phyloP scores from a whole-genome alignment of 2,329 filamentous ascomycete genomes.

The Decorospora gaudefroyi region DNA sequence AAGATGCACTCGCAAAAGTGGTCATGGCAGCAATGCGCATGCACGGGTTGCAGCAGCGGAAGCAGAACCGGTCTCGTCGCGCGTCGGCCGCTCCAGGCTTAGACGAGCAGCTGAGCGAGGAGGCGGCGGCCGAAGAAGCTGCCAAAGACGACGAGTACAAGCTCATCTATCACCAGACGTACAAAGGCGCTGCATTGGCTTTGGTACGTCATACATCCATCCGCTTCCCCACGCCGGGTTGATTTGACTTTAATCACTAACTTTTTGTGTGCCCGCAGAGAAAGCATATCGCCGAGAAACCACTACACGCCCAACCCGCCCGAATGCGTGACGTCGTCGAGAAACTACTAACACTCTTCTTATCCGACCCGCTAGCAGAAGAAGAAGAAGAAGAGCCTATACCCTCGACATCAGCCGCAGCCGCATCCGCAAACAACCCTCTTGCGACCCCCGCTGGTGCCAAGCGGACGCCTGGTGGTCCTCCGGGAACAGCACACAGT shows the following conservation, averaged over 20 bases:
- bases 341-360: slow-evolving; percentile 53
- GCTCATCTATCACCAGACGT: slow-evolving; percentile 57
- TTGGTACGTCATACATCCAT: slow-evolving; percentile 37
- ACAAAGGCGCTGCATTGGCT: slow-evolving; percentile 55
- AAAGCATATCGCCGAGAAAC: slow-evolving; percentile 44
- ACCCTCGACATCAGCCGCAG: too few relatives aligned
- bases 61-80: slow-evolving; percentile 39
- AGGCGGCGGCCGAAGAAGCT: slow-evolving; percentile 34
- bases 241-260: neutral
- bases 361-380: slow-evolving; percentile 50
- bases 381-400: slow-evolving; percentile 25
- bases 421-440: too few relatives aligned
- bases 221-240: too few relatives aligned
- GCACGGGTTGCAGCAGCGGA: slow-evolving; percentile 54
- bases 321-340: slow-evolving; percentile 55
- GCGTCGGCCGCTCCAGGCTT: slow-evolving; percentile 30
- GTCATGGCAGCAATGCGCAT: slow-evolving; percentile 60
- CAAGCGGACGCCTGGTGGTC: too few relatives aligned
- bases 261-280: slow-evolving; percentile 39
- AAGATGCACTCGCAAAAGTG: slow-evolving; percentile 55
- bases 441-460: too few relatives aligned
- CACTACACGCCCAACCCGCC: slow-evolving; percentile 50
- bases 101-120: slow-evolving; percentile 22
- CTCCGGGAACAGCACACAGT: slow-evolving; percentile 28
- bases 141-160: slow-evolving; percentile 58